Percentiles rank a stretch among this genome's conserved stretches.
Conservation (phyloP, 2,329 filamentous ascomycete genomes). For the Xylaria sp. region DNA sequence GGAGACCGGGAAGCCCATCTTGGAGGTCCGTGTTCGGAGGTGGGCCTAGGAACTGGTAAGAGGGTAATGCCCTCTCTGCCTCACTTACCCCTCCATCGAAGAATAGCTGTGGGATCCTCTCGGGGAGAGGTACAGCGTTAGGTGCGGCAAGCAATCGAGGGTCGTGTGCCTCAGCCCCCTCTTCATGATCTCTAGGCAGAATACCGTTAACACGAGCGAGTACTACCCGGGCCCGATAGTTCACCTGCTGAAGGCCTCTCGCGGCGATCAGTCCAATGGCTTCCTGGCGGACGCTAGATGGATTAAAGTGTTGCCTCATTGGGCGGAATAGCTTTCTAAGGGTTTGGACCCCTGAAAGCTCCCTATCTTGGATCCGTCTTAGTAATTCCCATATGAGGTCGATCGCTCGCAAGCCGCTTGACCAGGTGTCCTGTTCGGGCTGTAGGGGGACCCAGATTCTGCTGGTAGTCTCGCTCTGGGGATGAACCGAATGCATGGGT, state of each 20-base stretch:
- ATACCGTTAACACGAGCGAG: neutral
- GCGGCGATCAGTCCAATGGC: constrained; percentile 7
- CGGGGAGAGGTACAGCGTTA: neutral
- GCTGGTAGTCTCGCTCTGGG: neutral
- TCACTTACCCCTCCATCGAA: neutral
- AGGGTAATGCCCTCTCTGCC: neutral
- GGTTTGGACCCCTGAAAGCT: neutral
- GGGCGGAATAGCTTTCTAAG: neutral
- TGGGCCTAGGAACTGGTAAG: too few species aligned
- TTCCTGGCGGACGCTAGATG: neutral
- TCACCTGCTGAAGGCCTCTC: neutral
- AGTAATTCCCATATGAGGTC: constrained; percentile 12
- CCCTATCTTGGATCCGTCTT: constrained; percentile 1
- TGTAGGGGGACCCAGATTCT: constrained; percentile 12
- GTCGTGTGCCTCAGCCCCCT: neutral
- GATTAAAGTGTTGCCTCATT: constrained; percentile 12
- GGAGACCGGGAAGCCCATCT: too few species aligned
- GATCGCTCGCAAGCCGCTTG: neutral
- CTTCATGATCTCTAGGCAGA: neutral
- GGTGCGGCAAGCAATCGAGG: neutral
- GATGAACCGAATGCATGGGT: neutral
- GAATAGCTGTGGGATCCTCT: neutral
- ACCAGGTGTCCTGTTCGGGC: neutral
- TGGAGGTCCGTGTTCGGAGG: too few species aligned
- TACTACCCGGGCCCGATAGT: neutral